Evolutionary conservation across 2,329 filamentous ascomycete genomes (phyloP), one percentile per base, ranked within the genome.

Genomic region (Trichoderma hamatum): DNA sequence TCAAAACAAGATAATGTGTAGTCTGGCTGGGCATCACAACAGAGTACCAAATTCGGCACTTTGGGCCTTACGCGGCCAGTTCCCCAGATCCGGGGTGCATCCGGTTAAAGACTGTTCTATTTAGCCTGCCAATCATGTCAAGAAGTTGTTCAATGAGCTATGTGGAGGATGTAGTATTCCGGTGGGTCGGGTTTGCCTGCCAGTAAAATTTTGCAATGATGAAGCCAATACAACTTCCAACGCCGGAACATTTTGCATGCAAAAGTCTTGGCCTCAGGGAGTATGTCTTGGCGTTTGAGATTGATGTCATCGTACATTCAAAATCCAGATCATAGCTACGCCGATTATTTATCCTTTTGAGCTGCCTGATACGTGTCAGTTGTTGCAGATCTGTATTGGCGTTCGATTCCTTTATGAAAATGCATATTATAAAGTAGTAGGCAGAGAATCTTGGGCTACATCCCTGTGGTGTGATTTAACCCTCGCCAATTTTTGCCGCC

Each of bases 11-110:
- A 19, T 19, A 5, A 55, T 54, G 32, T 16, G 28, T 13, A 16
- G 6, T 21, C 32, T 55, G n/a, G 16, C 39, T 28, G 34, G 14
- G 10, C 6, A 51, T 52, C 55, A 24, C 19, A 43, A 5, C 24
- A 43, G 30, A n/a, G 55, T 54, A 7, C 46, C n/a, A 52, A 52
- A 54, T 13, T 28, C 13, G 65, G 65, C 56, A 39, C 46, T 43
- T 61, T 14, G 65, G 58, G 7, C 43, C 36, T 52, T 46, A 54
- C 24, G 24, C 32, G 56, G 30, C 32, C 39, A 10, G 56, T 56
- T 52, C 65, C 65, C 55, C 46, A 68, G 65, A 68, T 68, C 65
- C 30, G 56, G 56, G 65, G 55, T 68, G 43, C 52, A 52, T 54
- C 56, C 65, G 65, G 32, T 21, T 61, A 68, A 68, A 61, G 61